Conservation (phyloP, 805 yeast species). For the Monosporozyma aquatica region DNA sequence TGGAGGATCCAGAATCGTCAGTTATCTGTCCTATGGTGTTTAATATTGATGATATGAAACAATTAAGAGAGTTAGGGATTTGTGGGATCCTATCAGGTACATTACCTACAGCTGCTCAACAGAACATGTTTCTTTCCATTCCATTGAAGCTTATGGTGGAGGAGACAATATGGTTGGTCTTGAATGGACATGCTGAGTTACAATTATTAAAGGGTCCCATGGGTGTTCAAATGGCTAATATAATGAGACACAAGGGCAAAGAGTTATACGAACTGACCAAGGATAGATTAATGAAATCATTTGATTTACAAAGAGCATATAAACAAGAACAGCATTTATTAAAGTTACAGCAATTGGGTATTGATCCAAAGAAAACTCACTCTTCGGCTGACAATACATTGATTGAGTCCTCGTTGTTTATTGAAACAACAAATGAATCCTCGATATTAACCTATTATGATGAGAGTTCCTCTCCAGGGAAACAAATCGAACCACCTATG, state of each 20-base stretch:
- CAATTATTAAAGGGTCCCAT: conserved; percentile 35
- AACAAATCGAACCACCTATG: neutral
- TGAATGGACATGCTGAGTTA: conserved; percentile 33
- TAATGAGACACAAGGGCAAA: conserved; percentile 1
- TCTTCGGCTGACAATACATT: conserved; percentile 6
- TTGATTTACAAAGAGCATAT: conserved; percentile 16
- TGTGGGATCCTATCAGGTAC: conserved; percentile 79
- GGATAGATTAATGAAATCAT: conserved; percentile 9
- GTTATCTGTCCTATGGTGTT: conserved; percentile 42
- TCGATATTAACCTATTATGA: conserved; percentile 1
- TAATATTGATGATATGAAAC: conserved; percentile 42
- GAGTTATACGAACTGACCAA: conserved; percentile 3
- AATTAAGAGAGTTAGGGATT: conserved; percentile 53
- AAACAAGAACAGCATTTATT: conserved; percentile 16
- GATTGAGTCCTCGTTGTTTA: conserved; percentile 20
- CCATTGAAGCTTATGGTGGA: conserved; percentile 69
- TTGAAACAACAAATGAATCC: conserved; percentile 16
- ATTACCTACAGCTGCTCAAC: conserved; percentile 85
- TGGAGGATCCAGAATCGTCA: neutral
- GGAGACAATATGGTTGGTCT: conserved; percentile 61
- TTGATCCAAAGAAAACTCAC: conserved; percentile 1
- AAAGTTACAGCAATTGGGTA: conserved; percentile 17
- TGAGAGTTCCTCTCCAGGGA: too few relatives aligned
- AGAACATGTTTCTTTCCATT: conserved; percentile 74
- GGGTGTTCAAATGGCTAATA: conserved; percentile 9